phyloP scores from a whole-genome alignment of 1,139 yeast species.

The Candida labiduridarum region DNA sequence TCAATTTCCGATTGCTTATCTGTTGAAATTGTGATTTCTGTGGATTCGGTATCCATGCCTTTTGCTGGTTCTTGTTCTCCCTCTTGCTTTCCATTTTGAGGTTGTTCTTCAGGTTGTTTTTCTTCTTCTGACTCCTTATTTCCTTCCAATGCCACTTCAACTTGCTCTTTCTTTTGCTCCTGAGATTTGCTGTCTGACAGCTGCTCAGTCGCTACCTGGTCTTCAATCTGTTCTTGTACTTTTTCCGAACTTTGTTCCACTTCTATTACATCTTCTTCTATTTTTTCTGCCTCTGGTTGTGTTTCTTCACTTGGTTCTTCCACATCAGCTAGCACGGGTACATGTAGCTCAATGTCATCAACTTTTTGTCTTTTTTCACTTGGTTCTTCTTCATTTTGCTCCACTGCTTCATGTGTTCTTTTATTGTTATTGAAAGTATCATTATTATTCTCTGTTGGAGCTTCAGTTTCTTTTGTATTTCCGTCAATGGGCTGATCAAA shows the following conservation, averaged over 20 bases:
- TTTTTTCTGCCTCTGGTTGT: not conserved
- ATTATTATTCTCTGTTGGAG: not conserved
- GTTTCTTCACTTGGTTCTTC: not conserved
- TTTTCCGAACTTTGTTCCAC: not conserved
- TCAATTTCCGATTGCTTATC: not conserved
- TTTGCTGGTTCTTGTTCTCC: not conserved
- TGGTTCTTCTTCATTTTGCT: slow-evolving; percentile 1
- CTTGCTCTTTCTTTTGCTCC: not conserved
- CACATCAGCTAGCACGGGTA: not conserved
- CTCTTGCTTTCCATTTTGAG: not conserved
- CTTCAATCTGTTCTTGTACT: not conserved
- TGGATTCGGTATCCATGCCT: not conserved
- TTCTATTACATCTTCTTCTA: not conserved
- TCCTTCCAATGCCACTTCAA: not conserved
- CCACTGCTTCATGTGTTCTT: slow-evolving; percentile 9
- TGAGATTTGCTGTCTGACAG: no score
- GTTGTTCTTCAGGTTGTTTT: not conserved
- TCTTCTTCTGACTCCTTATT: not conserved
- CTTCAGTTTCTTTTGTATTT: not conserved
- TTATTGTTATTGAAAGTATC: slow-evolving; percentile 3
- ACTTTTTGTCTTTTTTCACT: slow-evolving; percentile 10
- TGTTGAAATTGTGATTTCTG: not conserved
- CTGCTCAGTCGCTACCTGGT: not conserved
- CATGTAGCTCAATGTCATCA: slow-evolving; percentile 4
- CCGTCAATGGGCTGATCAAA: slow-evolving; percentile 9